Evolutionary conservation across 2,329 filamentous ascomycete genomes (phyloP).

Genomic region (Cadophora malorum): DNA sequence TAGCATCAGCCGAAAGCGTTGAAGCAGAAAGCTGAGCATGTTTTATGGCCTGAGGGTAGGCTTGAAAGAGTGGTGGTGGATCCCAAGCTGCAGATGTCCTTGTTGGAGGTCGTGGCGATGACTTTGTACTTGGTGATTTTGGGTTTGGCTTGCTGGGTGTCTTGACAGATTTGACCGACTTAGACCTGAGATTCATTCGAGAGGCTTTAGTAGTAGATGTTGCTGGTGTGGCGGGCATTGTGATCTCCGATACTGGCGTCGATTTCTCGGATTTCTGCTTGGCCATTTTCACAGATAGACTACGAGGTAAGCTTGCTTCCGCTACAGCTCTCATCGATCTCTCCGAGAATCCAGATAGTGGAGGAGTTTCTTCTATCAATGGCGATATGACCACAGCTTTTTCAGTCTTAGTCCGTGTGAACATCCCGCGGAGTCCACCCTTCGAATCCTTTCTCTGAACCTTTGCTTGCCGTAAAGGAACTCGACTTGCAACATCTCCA

Average conservation of each 20-base stretch:
- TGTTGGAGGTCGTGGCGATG: conserved; percentile 30
- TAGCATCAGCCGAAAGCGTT: conserved; percentile 69
- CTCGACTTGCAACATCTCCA: conserved; percentile 27
- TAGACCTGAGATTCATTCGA: conserved; percentile 39
- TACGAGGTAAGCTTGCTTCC: conserved; percentile 30
- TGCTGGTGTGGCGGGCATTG: conserved; percentile 32
- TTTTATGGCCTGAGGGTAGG: conserved; percentile 83
- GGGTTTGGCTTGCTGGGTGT: conserved; percentile 30
- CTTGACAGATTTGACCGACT: conserved; percentile 35
- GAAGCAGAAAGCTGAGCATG: conserved; percentile 74
- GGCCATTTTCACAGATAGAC: conserved; percentile 27
- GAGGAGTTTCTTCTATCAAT: conserved; percentile 32
- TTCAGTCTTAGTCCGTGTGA: conserved; percentile 40
- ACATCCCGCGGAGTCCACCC: conserved; percentile 43
- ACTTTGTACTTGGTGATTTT: conserved; percentile 33
- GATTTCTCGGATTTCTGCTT: conserved; percentile 3
- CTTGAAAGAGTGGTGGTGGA: conserved; percentile 82
- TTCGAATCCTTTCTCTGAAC: conserved; percentile 40
- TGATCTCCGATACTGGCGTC: not conserved
- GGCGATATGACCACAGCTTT: conserved; percentile 31
- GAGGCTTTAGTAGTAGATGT: conserved; percentile 28
- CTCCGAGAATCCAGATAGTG: conserved; percentile 29
- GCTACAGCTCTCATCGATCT: conserved; percentile 27
- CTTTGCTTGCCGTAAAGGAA: conserved; percentile 36
- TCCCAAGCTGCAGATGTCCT: conserved; percentile 56